Evolutionary conservation across 1,284 basidiomycete genomes (phyloP).

Genomic region (Xerocomus nothofagi): DNA sequence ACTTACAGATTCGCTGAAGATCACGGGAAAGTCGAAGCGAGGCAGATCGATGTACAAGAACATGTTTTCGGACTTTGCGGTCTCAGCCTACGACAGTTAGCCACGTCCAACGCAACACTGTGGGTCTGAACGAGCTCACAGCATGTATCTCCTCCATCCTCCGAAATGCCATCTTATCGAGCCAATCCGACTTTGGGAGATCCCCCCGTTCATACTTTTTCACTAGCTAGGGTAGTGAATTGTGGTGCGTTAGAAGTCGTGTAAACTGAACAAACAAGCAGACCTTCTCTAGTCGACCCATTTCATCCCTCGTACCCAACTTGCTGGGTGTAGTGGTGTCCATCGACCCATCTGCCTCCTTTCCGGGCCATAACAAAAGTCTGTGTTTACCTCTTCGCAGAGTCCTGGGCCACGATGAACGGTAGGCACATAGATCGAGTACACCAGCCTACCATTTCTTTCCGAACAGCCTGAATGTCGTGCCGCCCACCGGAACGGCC

Average conservation of each 20-base stretch:
- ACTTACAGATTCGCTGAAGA: slow-evolving; percentile 85
- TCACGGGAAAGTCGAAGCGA: slow-evolving; percentile 97
- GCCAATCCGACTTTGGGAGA: slow-evolving; percentile 92
- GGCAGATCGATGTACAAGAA: slow-evolving; percentile 96
- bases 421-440: not conserved
- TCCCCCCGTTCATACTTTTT: slow-evolving; percentile 97
- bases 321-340: slow-evolving; percentile 89
- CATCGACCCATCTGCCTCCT: slow-evolving; percentile 82
- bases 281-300: slow-evolving; percentile 93
- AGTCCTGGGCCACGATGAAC: slow-evolving; percentile 56
- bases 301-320: slow-evolving; percentile 77
- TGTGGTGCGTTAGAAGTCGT: not conserved
- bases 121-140: slow-evolving; percentile 44
- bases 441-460: slow-evolving; percentile 72
- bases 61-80: slow-evolving; percentile 84
- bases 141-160: slow-evolving; percentile 93
- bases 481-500: slow-evolving; percentile 82
- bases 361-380: slow-evolving; percentile 78
- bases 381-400: slow-evolving; percentile 90
- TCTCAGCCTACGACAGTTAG: slow-evolving; percentile 61
- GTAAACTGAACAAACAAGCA: slow-evolving; percentile 14
- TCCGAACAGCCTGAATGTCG: slow-evolving; percentile 87
- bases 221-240: slow-evolving; percentile 61
- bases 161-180: slow-evolving; percentile 90
- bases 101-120: not conserved